Evolutionary conservation across 139 green algal genomes (phyloP).

Genomic region (Cymbomonas tetramitiformis): DNA sequence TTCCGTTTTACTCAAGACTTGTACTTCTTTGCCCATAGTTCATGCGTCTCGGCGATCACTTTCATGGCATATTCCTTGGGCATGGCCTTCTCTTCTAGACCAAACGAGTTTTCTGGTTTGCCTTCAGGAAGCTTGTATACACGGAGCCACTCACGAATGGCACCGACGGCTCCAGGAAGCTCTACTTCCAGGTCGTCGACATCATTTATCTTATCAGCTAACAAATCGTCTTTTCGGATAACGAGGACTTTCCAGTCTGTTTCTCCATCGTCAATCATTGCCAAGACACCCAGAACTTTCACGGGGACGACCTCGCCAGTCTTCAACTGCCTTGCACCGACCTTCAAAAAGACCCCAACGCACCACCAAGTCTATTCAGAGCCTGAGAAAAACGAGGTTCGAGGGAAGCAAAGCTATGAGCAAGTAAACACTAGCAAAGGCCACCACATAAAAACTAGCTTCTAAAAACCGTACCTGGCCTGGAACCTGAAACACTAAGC

Average conservation of each 20-base stretch:
- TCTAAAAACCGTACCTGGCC: no score
- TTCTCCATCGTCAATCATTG: constrained; percentile 96
- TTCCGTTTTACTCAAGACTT: no score
- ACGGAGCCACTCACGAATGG: constrained; percentile 83
- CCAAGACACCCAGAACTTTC: constrained; percentile 66
- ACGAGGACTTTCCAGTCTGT: constrained; percentile 94
- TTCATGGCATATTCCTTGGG: constrained; percentile 57
- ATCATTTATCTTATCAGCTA: constrained; percentile 69
- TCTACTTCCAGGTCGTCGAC: constrained; percentile 86
- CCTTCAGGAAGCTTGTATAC: constrained; percentile 98
- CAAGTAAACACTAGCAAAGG: no score
- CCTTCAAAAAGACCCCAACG: no score
- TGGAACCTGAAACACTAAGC: no score
- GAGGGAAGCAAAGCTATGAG: no score
- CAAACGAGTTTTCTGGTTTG: constrained; percentile 88
- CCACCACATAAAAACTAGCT: no score
- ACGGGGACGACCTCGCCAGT: constrained; percentile 77
- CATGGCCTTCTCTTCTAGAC: constrained; percentile 70
- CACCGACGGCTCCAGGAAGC: constrained; percentile 78
- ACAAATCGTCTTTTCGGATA: constrained; percentile 74
- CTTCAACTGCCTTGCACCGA: constrained; percentile 21
- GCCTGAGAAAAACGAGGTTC: no score
- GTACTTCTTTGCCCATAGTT: not conserved
- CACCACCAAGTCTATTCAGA: no score
- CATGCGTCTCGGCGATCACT: constrained; percentile 20